Conservation (phyloP, 2,329 filamentous ascomycete species). For the Botrytis squamosa region DNA sequence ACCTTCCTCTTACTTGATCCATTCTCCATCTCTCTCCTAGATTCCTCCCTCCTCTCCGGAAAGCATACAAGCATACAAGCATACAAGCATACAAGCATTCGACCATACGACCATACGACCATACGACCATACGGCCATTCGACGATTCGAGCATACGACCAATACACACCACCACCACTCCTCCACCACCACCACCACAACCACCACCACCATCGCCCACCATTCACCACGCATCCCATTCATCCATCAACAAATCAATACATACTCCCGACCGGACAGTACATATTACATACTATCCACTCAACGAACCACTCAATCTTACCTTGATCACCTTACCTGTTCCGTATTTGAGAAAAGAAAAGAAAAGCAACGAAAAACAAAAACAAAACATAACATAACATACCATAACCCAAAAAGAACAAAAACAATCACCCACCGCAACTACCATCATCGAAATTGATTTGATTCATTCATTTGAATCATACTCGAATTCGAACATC, state of each 20-base stretch:
- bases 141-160: not conserved
- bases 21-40: not conserved
- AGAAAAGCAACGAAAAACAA: not conserved
- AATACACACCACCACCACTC: not conserved
- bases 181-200: not conserved
- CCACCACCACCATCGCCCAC: not conserved
- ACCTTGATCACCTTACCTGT: not conserved
- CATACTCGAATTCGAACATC: not conserved
- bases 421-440: not conserved
- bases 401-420: not conserved
- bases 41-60: not conserved
- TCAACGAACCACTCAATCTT: not conserved
- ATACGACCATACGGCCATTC: too few species aligned
- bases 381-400: not conserved
- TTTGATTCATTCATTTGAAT: not conserved
- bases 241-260: constrained; percentile 6
- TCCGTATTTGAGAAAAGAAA: not conserved
- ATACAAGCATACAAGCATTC: too few species aligned
- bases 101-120: too few species aligned
- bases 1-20: not conserved
- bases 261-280: not conserved
- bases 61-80: not conserved
- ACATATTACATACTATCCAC: not conserved
- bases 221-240: not conserved
- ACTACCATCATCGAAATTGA: constrained; percentile 19